phyloP scores from a whole-genome alignment of 345 rosid species.

The Citrus glauca region DNA sequence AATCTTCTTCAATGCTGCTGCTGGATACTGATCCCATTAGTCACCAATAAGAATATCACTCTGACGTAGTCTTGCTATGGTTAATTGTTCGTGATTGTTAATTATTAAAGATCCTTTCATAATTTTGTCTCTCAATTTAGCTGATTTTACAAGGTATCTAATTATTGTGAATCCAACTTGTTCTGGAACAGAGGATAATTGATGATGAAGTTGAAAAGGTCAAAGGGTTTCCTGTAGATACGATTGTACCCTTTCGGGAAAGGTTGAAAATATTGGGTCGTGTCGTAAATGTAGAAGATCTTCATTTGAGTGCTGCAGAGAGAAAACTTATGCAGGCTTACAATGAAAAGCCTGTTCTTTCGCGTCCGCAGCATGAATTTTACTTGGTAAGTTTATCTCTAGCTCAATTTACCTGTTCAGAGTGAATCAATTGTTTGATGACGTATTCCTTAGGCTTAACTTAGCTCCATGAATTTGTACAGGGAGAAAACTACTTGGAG shows the following conservation, averaged over 20 bases:
- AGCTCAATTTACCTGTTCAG: background rate
- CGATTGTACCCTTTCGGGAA: constrained; percentile 70
- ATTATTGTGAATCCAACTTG: background rate
- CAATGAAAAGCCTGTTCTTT: constrained; percentile 97
- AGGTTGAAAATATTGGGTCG: constrained; percentile 95
- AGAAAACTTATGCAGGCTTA: constrained; percentile 94
- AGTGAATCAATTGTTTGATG: background rate
- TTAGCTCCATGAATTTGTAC: constrained; percentile 10
- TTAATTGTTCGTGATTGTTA: background rate
- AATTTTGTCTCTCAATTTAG: background rate
- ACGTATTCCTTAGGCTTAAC: background rate
- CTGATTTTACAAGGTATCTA: constrained; percentile 4
- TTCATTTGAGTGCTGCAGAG: constrained; percentile 82
- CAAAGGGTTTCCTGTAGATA: constrained; percentile 79
- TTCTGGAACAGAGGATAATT: constrained; percentile 57
- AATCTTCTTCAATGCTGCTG: background rate
- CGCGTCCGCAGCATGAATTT: constrained; percentile 95
- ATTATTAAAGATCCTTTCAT: background rate
- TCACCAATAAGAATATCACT: background rate
- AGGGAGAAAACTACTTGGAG: constrained; percentile 93
- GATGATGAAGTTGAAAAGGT: constrained; percentile 92
- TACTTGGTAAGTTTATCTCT: constrained; percentile 40
- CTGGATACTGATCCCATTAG: background rate
- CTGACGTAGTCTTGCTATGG: background rate
- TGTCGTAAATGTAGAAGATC: constrained; percentile 86